These are phyloP conservation scores for Lactarius evosmus DNA, from an alignment of 768 basidiomycete species.

Conservation along the genomic window DNA sequence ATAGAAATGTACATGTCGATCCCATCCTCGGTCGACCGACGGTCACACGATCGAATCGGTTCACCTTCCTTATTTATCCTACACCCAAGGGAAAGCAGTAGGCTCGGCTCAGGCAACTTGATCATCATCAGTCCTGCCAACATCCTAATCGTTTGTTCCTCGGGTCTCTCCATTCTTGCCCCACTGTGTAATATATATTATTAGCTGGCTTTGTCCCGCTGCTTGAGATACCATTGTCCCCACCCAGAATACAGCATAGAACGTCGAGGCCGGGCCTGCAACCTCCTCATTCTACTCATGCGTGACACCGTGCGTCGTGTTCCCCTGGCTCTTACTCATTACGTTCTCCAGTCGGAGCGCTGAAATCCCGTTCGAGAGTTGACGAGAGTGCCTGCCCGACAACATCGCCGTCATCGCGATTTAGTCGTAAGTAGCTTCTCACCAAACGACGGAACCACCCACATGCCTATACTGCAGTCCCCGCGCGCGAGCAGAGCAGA, in stretches of 20 bases:
- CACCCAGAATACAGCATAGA: conserved; percentile 98
- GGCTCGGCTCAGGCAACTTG: conserved; percentile 34
- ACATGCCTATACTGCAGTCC: too few relatives aligned
- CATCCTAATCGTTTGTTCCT: conserved; percentile 88
- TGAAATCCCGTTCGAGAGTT: conserved; percentile 88
- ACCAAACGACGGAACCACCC: too few relatives aligned
- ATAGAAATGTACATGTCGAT: too few relatives aligned
- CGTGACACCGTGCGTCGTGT: conserved; percentile 80
- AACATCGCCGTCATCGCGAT: conserved; percentile 88
- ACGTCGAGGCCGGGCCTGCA: conserved; percentile 76
- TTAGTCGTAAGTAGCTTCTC: conserved; percentile 65
- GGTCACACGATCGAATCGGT: too few relatives aligned
- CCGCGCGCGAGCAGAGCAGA: conserved; percentile 53
- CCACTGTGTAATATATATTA: neutral
- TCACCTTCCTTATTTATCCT: too few relatives aligned
- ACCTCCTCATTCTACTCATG: conserved; percentile 77
- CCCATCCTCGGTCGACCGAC: too few relatives aligned
- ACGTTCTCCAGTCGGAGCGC: conserved; percentile 72
- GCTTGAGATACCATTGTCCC: conserved; percentile 89
- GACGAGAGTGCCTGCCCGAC: conserved; percentile 92
- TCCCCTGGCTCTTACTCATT: neutral
- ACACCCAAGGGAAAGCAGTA: conserved; percentile 8
- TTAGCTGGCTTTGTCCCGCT: conserved; percentile 37
- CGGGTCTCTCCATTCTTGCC: conserved; percentile 49
- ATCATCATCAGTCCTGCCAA: conserved; percentile 41